Base-by-base conservation (phyloP, 2,329 filamentous ascomycete species). In the Samsoniella hepiali region DNA sequence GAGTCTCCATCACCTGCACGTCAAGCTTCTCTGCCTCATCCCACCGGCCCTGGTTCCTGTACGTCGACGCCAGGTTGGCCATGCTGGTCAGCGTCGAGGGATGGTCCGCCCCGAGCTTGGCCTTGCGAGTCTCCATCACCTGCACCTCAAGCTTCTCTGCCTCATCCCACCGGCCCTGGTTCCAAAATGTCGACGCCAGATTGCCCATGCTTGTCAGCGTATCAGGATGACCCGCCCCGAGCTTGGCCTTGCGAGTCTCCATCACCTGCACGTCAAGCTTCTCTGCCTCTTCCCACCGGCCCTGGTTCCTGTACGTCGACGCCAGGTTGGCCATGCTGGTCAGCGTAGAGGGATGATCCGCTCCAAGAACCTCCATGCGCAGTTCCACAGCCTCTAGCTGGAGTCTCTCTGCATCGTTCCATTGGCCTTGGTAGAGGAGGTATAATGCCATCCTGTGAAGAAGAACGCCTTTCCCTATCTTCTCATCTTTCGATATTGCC, bases 291-390 rank as follows among this genome's bases (percentile, higher is more conserved):
- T n/a, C n/a, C n/a, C n/a, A 65, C 47, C 64, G 64, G 53, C 61
- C 61, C 50, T 62, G 57, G 42, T 45, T 51, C 40, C 38, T 53
- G 31, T 47, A 64, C 27, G 53, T 67, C 29, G 22, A 62, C 49
- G 62, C 64, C 29, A 65, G 63, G 56, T 66, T 66, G 36, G 15
- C 47, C 63, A 66, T 66, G 27, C 63, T 66, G 13, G 27, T 59
- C 45, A 66, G 56, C 27, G 63, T 65, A 44, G 53, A 32, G 22
- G 56, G 64, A 64, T 65, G 62, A 10, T 62, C 61, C 17, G 27
- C 27, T 45, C 54, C 54, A n/a, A n/a, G n/a, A 15, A 57, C 3
- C 9, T 13, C 13, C 38, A 44, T 57, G 34, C 11, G 0, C 22
- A 63, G 51, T 53, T 64, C 62, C 38, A 63, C 47, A n/a, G 62